Evolutionary conservation across 2,329 filamentous ascomycete genomes (phyloP).

Genomic region (Aspergillus fijiensis): DNA sequence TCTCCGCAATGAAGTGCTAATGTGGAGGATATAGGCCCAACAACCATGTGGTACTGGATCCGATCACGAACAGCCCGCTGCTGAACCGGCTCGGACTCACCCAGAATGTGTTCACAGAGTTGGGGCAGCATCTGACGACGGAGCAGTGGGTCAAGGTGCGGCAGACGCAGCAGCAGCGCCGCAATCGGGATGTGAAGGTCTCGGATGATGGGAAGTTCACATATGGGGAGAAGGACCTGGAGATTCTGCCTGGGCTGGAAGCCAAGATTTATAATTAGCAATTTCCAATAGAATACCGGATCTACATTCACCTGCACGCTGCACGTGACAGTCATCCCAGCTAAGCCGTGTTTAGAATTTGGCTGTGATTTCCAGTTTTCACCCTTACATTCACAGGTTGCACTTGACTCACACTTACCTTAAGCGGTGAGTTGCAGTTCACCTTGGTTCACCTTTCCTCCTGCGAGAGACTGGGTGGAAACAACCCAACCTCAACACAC

Average conservation of each 20-base stretch:
- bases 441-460: too few species aligned
- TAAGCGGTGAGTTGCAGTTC: too few species aligned
- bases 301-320: too few species aligned
- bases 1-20: not conserved
- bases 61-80: constrained; percentile 40
- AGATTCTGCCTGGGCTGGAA: constrained; percentile 44
- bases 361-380: too few species aligned
- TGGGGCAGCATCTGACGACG: constrained; percentile 43
- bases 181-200: constrained; percentile 34
- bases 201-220: constrained; percentile 39
- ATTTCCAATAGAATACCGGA: not conserved
- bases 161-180: constrained; percentile 46
- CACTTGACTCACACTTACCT: too few species aligned
- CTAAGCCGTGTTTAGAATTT: too few species aligned
- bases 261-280: constrained; percentile 41
- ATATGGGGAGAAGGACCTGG: constrained; percentile 38
- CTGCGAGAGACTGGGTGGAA: too few species aligned
- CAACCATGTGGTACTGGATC: constrained; percentile 43
- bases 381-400: too few species aligned
- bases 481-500: too few species aligned
- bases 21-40: constrained; percentile 32
- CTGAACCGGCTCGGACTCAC: constrained; percentile 39
- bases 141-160: constrained; percentile 44
- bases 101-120: constrained; percentile 40
- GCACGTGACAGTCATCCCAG: too few species aligned